Base-by-base conservation (phyloP, 495 filamentous ascomycete genomes). In the Neurospora terricola region DNA sequence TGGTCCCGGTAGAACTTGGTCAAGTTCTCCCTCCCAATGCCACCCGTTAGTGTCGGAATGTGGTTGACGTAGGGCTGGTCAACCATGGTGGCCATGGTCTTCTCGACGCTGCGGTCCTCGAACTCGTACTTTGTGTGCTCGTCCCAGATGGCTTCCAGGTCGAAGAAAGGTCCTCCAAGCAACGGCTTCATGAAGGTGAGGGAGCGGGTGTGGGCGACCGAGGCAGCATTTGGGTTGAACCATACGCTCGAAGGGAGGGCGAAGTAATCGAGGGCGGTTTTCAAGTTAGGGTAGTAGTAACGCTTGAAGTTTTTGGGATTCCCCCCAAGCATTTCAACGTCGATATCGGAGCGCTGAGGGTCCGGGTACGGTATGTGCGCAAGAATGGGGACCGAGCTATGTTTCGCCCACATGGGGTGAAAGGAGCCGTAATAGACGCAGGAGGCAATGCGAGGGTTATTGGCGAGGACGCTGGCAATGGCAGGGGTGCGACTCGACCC, bases 1-100 rank as follows among this genome's bases (percentile, higher is more conserved):
- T 90, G 87, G 18, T 93, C 80, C 1, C 87, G 85, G 78, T 96
- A 96, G 79, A 96, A 97, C 14, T 84, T 80, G 1, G 86, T 86
- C n/a, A 96, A 82, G 11, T 88, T 86, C 48, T 87, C 83, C 7
- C 86, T 79, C 0, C 94, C 94, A n/a, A 92, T 85, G 0, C 91
- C 94, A 16, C 93, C 93, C 37, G 90, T 93, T 76, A 86, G 74
- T 8, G 84, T 87, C 2, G 88, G 87, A 6, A 90, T 76, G 71
- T 90, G 86, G 77, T 88, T 89, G 23, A 90, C 87, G 74, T 88
- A 89, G 7, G 88, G 88, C 76, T 89, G 84, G 21, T 84, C 78
- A 11, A 88, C 85, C 87, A 90, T 90, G 9, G 87, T 89, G 16
- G 81, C 81, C 87, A 90, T 89, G 0, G 87, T 89, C 66, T 81